Evolutionary conservation across 441 rosid species (phyloP).

Genomic region (Manihot esculenta): DNA sequence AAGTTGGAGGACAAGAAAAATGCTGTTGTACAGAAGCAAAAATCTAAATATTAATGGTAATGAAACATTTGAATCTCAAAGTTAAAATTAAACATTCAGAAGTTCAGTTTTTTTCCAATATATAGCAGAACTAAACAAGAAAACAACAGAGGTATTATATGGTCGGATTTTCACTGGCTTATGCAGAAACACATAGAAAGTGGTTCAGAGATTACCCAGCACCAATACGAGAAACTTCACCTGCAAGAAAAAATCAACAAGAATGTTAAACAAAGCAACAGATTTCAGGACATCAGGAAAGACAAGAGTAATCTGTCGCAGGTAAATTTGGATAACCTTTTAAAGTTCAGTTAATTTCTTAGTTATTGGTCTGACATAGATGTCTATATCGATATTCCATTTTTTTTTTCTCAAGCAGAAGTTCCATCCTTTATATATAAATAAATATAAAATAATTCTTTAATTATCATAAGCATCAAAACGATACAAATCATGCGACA

Average conservation of each 20-base stretch:
- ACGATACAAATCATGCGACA: no score
- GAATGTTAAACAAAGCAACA: neutral
- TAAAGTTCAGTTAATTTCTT: neutral
- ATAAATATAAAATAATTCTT: no score
- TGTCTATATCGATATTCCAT: neutral
- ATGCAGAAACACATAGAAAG: neutral
- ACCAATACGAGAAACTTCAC: conserved; percentile 81
- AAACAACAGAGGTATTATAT: neutral
- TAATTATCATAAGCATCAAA: no score
- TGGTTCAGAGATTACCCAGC: conserved; percentile 65
- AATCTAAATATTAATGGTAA: neutral
- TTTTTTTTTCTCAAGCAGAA: neutral
- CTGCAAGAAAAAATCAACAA: conserved; percentile 39
- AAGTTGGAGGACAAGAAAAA: conserved; percentile 85
- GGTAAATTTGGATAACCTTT: conserved; percentile 6
- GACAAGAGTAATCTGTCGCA: neutral
- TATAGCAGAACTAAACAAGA: neutral
- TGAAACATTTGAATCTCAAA: neutral
- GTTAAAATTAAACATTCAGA: neutral
- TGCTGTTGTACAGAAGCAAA: conserved; percentile 40
- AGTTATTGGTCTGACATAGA: neutral
- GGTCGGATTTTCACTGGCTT: neutral
- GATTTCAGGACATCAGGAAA: neutral
- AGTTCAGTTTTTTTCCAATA: neutral
- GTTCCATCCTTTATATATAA: no score